Evolutionary conservation across 441 rosid genomes (phyloP).

Genomic region (Melastoma candidum): DNA sequence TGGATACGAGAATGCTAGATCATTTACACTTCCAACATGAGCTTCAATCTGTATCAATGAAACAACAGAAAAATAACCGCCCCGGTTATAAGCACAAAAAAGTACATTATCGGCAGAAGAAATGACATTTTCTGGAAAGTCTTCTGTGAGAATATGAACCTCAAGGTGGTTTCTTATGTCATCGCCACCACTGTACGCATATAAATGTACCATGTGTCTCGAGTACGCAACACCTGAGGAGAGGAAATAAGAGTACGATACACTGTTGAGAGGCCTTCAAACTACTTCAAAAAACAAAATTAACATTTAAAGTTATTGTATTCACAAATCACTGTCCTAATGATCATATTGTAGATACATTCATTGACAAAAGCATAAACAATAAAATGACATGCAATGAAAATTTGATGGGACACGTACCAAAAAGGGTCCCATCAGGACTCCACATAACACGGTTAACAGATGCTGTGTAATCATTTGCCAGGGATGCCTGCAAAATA

Average conservation of each 20-base stretch:
- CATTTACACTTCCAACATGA: slow-evolving; percentile 95
- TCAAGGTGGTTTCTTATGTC: slow-evolving; percentile 78
- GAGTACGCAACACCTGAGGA: slow-evolving; percentile 88
- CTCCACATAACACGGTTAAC: slow-evolving; percentile 95
- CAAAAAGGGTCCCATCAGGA: slow-evolving; percentile 85
- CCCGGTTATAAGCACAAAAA: slow-evolving; percentile 12
- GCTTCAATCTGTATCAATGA: slow-evolving; percentile 66
- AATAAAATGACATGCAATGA: neutral
- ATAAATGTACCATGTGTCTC: slow-evolving; percentile 79
- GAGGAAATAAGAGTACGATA: slow-evolving; percentile 10
- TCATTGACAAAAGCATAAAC: slow-evolving; percentile 8
- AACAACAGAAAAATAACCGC: slow-evolving; percentile 9
- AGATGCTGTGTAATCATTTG: slow-evolving; percentile 75
- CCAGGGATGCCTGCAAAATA: slow-evolving; percentile 56
- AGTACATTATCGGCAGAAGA: neutral
- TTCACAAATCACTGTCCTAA: neutral
- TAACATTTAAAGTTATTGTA: too few species aligned
- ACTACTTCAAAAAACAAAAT: too few species aligned
- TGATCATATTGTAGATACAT: neutral
- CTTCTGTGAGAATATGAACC: slow-evolving; percentile 28
- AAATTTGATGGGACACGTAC: slow-evolving; percentile 32
- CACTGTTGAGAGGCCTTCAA: neutral
- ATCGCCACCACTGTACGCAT: slow-evolving; percentile 70
- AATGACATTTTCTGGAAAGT: neutral
- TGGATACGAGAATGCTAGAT: slow-evolving; percentile 87